These are phyloP conservation scores for Dendrothele bispora DNA, from an alignment of 768 basidiomycete species.

Conservation along the genomic window DNA sequence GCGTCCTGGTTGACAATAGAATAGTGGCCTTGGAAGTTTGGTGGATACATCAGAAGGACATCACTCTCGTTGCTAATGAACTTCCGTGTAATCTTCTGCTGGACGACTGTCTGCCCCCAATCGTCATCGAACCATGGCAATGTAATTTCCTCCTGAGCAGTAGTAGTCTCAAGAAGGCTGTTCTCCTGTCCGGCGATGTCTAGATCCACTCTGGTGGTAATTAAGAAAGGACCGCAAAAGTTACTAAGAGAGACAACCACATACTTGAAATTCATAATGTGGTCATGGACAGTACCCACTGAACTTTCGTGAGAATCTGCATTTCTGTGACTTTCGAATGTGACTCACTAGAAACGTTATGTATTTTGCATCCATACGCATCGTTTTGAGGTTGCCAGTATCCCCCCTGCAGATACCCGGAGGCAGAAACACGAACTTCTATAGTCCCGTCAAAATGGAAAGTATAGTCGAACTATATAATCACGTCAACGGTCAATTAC, in stretches of 20 bases:
- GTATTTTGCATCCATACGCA: conserved; percentile 55
- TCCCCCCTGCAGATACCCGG: conserved; percentile 67
- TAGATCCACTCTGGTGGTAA: conserved; percentile 52
- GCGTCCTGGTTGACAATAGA: conserved; percentile 54
- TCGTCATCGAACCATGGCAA: conserved; percentile 62
- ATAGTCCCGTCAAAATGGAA: conserved; percentile 69
- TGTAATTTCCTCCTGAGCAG: conserved; percentile 46
- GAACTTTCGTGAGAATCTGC: not conserved
- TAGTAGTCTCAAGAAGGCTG: conserved; percentile 51
- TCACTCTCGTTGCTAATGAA: conserved; percentile 54
- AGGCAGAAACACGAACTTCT: conserved; percentile 66
- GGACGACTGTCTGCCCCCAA: conserved; percentile 55
- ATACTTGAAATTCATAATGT: conserved; percentile 63
- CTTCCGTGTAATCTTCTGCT: conserved; percentile 49
- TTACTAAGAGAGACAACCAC: not conserved
- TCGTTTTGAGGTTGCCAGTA: conserved; percentile 53
- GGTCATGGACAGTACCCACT: conserved; percentile 71
- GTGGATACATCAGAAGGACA: conserved; percentile 48
- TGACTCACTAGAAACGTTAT: conserved; percentile 51
- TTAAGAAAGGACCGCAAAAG: not conserved
- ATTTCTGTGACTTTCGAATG: not conserved
- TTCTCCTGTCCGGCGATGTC: conserved; percentile 62
- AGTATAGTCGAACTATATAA: conserved; percentile 67
- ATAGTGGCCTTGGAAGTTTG: conserved; percentile 58
- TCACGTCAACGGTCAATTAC: no score